Evolutionary conservation across 768 basidiomycete species (phyloP).

Genomic region (Phylloporus sp.): DNA sequence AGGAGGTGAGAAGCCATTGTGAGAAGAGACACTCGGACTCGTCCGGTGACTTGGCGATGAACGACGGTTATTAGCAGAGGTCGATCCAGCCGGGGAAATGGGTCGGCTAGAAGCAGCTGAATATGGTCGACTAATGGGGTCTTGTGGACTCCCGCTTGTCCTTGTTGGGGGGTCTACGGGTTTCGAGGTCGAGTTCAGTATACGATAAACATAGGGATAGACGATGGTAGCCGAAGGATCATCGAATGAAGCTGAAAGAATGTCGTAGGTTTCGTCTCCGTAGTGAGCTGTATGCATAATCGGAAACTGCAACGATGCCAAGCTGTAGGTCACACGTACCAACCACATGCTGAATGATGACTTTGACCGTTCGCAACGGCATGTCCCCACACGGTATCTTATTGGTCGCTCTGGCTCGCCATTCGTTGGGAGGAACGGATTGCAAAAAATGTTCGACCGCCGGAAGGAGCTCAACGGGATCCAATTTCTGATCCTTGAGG

Average conservation of each 20-base stretch:
- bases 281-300: conserved; percentile 56
- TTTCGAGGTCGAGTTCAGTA: conserved; percentile 67
- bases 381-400: conserved; percentile 95
- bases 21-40: conserved; percentile 66
- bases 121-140: conserved; percentile 42
- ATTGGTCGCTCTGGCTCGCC: conserved; percentile 87
- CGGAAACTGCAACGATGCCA: conserved; percentile 10
- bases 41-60: conserved; percentile 62
- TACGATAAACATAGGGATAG: conserved; percentile 92
- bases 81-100: conserved; percentile 65
- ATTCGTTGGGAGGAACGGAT: conserved; percentile 92
- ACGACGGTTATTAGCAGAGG: conserved; percentile 48
- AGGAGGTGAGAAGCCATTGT: conserved; percentile 49
- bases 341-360: conserved; percentile 95
- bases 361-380: conserved; percentile 97
- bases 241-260: conserved; percentile 87
- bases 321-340: conserved; percentile 51
- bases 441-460: conserved; percentile 93
- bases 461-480: conserved; percentile 85
- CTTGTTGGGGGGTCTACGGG: conserved; percentile 33
- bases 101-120: conserved; percentile 67
- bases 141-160: conserved; percentile 26
- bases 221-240: conserved; percentile 97
- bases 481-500: conserved; percentile 71
- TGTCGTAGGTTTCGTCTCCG: conserved; percentile 86